These are phyloP conservation scores for Fusarium sp. DNA, from an alignment of 2,329 filamentous ascomycete species.

Conservation along the genomic window DNA sequence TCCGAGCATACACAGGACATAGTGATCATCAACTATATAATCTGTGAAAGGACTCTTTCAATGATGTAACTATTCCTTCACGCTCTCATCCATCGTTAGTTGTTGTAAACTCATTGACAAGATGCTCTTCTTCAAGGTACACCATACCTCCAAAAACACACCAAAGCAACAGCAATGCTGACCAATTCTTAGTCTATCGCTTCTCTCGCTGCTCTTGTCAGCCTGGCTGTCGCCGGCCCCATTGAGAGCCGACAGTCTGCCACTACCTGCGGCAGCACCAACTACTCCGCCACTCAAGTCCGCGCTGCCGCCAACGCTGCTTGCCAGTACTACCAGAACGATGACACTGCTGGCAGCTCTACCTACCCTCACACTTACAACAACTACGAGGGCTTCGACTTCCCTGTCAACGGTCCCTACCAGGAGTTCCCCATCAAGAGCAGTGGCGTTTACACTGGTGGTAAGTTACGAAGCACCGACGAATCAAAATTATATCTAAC, in stretches of 20 bases:
- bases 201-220: constrained; percentile 42
- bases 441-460: constrained; percentile 48
- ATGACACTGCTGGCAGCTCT: constrained; percentile 42
- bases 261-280: constrained; percentile 45
- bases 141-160: rapidly evolving
- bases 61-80: background rate
- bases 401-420: constrained; percentile 47
- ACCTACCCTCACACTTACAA: constrained; percentile 52
- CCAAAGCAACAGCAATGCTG: background rate
- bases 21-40: background rate
- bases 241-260: constrained; percentile 36
- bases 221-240: constrained; percentile 43
- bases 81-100: background rate
- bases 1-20: background rate
- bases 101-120: background rate
- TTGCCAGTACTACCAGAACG: constrained; percentile 37
- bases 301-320: constrained; percentile 42
- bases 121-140: constrained; percentile 38
- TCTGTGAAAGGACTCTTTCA: background rate
- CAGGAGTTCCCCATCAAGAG: constrained; percentile 52
- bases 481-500: background rate
- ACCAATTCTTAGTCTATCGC: constrained; percentile 25
- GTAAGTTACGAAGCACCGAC: constrained; percentile 23
- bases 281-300: constrained; percentile 43
- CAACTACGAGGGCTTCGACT: constrained; percentile 51